Evolutionary conservation across 2,329 filamentous ascomycete genomes (phyloP).

Genomic region (Xylariaceae sp.): DNA sequence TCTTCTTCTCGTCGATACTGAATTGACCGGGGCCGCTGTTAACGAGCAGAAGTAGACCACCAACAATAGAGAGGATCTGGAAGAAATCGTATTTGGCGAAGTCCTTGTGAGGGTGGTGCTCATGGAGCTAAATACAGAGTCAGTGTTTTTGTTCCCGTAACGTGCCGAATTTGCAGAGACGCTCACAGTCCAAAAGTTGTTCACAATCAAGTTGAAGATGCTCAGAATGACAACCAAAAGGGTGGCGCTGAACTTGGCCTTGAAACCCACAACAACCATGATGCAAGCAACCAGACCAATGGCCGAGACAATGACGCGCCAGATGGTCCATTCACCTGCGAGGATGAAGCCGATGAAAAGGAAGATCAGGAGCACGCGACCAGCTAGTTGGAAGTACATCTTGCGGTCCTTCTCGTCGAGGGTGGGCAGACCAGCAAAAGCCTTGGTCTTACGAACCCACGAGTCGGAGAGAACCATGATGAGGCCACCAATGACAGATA

Average conservation of each 20-base stretch:
- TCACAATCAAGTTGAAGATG: slow-evolving; percentile 93
- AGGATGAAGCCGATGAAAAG: slow-evolving; percentile 96
- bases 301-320: slow-evolving; percentile 78
- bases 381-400: slow-evolving; percentile 99
- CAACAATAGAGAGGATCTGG: slow-evolving; percentile 98
- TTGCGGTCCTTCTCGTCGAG: slow-evolving; percentile 99
- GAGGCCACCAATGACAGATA: slow-evolving; percentile 93
- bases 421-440: slow-evolving; percentile 87
- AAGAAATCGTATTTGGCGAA: slow-evolving; percentile 99
- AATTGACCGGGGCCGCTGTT: slow-evolving; percentile 98
- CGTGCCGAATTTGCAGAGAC: neutral
- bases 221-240: slow-evolving; percentile 93
- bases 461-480: slow-evolving; percentile 98
- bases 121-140: slow-evolving; percentile 66
- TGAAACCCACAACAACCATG: slow-evolving; percentile 99
- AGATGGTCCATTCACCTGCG: slow-evolving; percentile 86
- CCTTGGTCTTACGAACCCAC: slow-evolving; percentile 96
- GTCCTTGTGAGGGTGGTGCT: slow-evolving; percentile 98
- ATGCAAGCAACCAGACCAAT: slow-evolving; percentile 87
- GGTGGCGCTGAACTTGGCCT: slow-evolving; percentile 97
- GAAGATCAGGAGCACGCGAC: slow-evolving; percentile 93
- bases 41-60: slow-evolving; percentile 90
- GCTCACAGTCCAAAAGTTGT: slow-evolving; percentile 99
- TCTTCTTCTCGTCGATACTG: slow-evolving; percentile 99
- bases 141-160: slow-evolving; percentile 19